Evolutionary conservation across 345 rosid species (phyloP).

Genomic region (Tarenaya hassleriana): DNA sequence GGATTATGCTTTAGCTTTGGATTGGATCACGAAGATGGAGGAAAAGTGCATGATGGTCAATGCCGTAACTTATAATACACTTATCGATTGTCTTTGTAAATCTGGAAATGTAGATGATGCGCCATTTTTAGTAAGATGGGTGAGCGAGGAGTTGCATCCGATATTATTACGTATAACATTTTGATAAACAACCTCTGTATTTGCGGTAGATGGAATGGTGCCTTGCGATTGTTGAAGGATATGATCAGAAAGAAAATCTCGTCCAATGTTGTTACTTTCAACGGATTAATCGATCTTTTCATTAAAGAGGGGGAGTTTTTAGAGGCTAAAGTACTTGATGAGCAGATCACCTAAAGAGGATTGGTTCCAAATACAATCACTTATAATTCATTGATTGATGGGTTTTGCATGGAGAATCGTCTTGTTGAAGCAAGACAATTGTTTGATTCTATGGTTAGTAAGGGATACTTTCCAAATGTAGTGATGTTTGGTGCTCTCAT

Average conservation of each 20-base stretch:
- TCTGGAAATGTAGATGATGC: constrained; percentile 6
- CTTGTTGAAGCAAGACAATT: no score
- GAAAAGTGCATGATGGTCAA: constrained; percentile 1
- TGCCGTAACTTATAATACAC: constrained; percentile 13
- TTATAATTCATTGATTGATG: no score
- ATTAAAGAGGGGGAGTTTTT: constrained; percentile 20
- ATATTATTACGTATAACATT: constrained; percentile 15
- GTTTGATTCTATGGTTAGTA: no score
- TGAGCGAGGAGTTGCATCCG: constrained; percentile 9
- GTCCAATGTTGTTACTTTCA: no score
- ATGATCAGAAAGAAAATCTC: no score
- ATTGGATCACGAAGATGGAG: constrained; percentile 7
- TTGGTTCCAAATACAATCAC: no score
- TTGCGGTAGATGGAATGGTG: no score
- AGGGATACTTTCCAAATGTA: no score
- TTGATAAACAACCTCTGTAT: constrained; percentile 8
- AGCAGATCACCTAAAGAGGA: no score
- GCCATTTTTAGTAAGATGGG: constrained; percentile 18
- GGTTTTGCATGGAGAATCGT: no score
- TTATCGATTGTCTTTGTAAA: constrained; percentile 20
- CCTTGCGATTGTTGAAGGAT: constrained; percentile 26
- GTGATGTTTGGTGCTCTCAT: no score
- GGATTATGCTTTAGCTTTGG: constrained; percentile 2
- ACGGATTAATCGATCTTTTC: constrained; percentile 18
- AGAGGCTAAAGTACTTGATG: constrained; percentile 23